Percentiles rank a stretch among this genome's conserved stretches.
These are phyloP conservation scores for Trichoderma sp. DNA, from an alignment of 2,329 filamentous ascomycete species.

Conservation along the genomic window DNA sequence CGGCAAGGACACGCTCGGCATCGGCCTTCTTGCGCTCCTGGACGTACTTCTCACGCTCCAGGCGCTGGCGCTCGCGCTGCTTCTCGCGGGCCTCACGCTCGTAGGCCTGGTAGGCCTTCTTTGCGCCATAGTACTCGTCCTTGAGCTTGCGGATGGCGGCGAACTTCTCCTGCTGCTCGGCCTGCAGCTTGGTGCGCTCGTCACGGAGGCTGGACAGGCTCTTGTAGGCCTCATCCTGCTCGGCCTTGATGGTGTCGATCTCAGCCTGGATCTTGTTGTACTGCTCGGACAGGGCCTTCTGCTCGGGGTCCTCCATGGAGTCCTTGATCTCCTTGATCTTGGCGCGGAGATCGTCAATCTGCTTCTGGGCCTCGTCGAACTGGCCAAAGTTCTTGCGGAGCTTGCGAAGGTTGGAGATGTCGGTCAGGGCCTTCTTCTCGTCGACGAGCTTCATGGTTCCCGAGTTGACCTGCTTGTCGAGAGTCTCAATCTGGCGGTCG, in stretches of 20 bases:
- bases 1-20: conserved; percentile 74
- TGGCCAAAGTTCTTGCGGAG: conserved; percentile 86
- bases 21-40: conserved; percentile 74
- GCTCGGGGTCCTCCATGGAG: conserved; percentile 85
- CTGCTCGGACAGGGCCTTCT: conserved; percentile 81
- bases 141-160: conserved; percentile 80
- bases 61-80: conserved; percentile 74
- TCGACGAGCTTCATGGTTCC: conserved; percentile 95
- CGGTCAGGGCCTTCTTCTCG: conserved; percentile 88
- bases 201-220: conserved; percentile 81
- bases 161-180: conserved; percentile 85
- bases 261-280: conserved; percentile 86
- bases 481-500: conserved; percentile 75
- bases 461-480: conserved; percentile 83
- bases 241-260: conserved; percentile 84
- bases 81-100: conserved; percentile 81
- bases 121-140: conserved; percentile 81
- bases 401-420: conserved; percentile 82
- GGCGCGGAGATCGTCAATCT: conserved; percentile 81
- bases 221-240: conserved; percentile 91
- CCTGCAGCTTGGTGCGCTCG: conserved; percentile 79
- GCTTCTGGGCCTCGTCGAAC: conserved; percentile 83
- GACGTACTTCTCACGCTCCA: conserved; percentile 73
- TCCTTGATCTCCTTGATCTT: conserved; percentile 91
- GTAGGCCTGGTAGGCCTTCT: conserved; percentile 79